These are phyloP conservation scores for Wickerhamomyces sp. DNA, from an alignment of 1,139 yeast species.

Conservation along the genomic window DNA sequence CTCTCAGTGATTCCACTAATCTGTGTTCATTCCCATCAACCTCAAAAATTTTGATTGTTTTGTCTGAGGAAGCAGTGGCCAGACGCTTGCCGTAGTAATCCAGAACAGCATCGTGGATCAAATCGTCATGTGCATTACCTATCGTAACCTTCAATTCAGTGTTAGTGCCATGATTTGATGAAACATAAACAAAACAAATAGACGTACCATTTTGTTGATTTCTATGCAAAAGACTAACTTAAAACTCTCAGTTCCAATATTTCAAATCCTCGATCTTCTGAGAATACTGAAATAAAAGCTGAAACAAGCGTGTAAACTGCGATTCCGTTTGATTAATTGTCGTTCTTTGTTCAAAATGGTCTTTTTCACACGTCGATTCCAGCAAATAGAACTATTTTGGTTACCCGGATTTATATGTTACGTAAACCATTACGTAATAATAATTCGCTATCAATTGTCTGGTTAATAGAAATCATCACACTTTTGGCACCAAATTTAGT, in stretches of 20 bases:
- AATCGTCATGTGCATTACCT: constrained; percentile 79
- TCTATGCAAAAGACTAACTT: too few relatives aligned
- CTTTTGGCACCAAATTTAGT: too few relatives aligned
- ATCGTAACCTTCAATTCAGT: constrained; percentile 51
- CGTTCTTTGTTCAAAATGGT: background rate
- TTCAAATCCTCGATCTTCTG: background rate
- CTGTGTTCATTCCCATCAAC: constrained; percentile 81
- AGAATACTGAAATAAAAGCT: background rate
- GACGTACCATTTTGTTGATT: background rate
- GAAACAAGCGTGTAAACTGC: too few relatives aligned
- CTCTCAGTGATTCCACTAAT: constrained; percentile 71
- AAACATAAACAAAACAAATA: background rate
- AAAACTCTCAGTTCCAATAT: too few relatives aligned
- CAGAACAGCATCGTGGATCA: constrained; percentile 94
- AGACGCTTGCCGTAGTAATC: constrained; percentile 94
- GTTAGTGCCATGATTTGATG: background rate
- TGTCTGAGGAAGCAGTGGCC: constrained; percentile 95
- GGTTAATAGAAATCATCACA: too few relatives aligned
- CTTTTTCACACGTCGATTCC: constrained; percentile 1
- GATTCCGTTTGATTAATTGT: background rate
- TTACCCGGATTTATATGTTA: background rate
- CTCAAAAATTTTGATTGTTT: constrained; percentile 88
- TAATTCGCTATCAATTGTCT: background rate
- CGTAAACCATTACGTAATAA: background rate
- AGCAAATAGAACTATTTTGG: background rate